Evolutionary conservation across 176 grass and related monocot genomes (phyloP).

Genomic region (Raddia guianensis): DNA sequence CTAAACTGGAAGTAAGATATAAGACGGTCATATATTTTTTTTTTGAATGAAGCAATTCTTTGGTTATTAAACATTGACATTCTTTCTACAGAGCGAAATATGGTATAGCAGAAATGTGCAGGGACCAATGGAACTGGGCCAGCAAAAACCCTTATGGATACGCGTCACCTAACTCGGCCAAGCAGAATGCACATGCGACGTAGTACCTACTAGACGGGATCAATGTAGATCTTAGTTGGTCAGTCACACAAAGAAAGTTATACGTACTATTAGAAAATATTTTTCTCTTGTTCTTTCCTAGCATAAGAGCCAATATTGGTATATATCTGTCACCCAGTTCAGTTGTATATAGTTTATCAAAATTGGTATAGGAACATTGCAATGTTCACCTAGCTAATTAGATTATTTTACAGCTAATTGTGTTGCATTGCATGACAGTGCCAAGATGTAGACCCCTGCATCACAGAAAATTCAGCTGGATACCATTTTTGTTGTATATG

Average conservation of each 20-base stretch:
- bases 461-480: constrained; percentile 21
- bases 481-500: constrained; percentile 15
- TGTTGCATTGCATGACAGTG: constrained; percentile 25
- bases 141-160: constrained; percentile 91
- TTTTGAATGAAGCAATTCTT: constrained; percentile 3
- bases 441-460: constrained; percentile 23
- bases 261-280: constrained; percentile 39
- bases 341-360: constrained; percentile 38
- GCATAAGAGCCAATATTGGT: constrained; percentile 20
- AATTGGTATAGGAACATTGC: constrained; percentile 37
- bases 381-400: constrained; percentile 40
- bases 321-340: constrained; percentile 24
- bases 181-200: constrained; percentile 51
- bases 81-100: constrained; percentile 72
- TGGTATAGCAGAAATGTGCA: constrained; percentile 80
- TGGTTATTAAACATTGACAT: neutral
- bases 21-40: neutral
- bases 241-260: constrained; percentile 49
- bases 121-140: constrained; percentile 92
- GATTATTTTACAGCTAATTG: constrained; percentile 46
- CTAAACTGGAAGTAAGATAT: constrained; percentile 87
- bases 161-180: constrained; percentile 50
- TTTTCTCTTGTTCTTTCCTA: constrained; percentile 36
- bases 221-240: constrained; percentile 51
- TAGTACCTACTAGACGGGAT: constrained; percentile 38